phyloP scores from a whole-genome alignment of 2,329 filamentous ascomycete genomes.

The Fusarium sp. region DNA sequence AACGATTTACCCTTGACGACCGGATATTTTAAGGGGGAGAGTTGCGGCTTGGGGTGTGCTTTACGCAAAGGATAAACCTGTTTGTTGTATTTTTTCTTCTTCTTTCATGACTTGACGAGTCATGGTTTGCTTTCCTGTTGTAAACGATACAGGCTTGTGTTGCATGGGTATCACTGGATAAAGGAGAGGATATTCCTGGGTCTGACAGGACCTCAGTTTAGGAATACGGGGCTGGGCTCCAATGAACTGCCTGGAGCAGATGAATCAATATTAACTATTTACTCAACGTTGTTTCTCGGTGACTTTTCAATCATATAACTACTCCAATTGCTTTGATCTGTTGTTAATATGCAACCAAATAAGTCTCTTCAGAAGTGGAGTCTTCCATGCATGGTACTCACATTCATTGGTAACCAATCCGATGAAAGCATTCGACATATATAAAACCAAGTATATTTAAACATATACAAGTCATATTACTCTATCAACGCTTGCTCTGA shows the following conservation, averaged over 20 bases:
- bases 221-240: slow-evolving; percentile 39
- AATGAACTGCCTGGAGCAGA: slow-evolving; percentile 45
- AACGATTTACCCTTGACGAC: slow-evolving; percentile 36
- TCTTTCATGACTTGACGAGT: slow-evolving; percentile 18
- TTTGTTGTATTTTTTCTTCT: slow-evolving; percentile 13
- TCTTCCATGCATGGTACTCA: slow-evolving; percentile 23
- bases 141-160: slow-evolving; percentile 21
- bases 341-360: neutral
- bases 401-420: slow-evolving; percentile 38
- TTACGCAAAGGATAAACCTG: slow-evolving; percentile 26
- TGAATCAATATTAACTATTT: slow-evolving; percentile 14
- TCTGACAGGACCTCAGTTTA: neutral
- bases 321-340: neutral
- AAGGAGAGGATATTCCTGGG: slow-evolving; percentile 25
- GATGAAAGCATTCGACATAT: slow-evolving; percentile 11
- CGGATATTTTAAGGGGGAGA: slow-evolving; percentile 18
- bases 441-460: slow-evolving; percentile 4
- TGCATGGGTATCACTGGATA: slow-evolving; percentile 25
- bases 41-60: slow-evolving; percentile 8
- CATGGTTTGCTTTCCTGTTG: slow-evolving; percentile 21
- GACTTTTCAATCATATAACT: neutral
- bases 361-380: slow-evolving; percentile 33
- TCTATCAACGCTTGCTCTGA: slow-evolving; percentile 65
- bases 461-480: slow-evolving; percentile 7
- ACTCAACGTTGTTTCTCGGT: neutral